Percentiles rank a stretch among this genome's conserved stretches.
Conservation (phyloP, 2,329 filamentous ascomycete species). For the Cladobotryum mycophilum region DNA sequence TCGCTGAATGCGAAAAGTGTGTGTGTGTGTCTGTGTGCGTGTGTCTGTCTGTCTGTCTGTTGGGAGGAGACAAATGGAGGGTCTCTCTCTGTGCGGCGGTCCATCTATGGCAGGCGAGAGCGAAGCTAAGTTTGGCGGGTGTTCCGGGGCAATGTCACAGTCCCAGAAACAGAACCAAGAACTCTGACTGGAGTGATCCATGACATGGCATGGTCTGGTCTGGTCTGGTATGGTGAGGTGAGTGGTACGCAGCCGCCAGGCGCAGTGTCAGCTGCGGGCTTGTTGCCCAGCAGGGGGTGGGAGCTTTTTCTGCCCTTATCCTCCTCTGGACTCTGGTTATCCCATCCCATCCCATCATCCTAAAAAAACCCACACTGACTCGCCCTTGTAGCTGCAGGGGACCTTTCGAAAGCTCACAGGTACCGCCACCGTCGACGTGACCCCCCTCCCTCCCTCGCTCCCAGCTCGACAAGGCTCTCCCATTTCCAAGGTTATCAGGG, state of each 20-base stretch:
- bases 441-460: neutral
- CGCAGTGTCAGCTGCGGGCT: conserved; percentile 10
- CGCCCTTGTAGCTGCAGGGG: neutral
- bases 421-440: conserved; percentile 1
- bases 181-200: too few relatives aligned
- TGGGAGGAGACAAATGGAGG: neutral
- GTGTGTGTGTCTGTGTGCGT: too few relatives aligned
- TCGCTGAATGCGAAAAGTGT: too few relatives aligned
- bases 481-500: neutral
- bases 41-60: too few relatives aligned
- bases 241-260: neutral
- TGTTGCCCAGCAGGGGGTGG: conserved; percentile 4
- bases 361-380: too few relatives aligned
- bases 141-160: conserved; percentile 6
- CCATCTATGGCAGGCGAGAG: neutral
- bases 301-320: too few relatives aligned
- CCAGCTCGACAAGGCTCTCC: conserved; percentile 3
- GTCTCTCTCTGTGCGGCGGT: too few relatives aligned
- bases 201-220: too few relatives aligned
- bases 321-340: too few relatives aligned
- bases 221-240: too few relatives aligned
- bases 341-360: too few relatives aligned
- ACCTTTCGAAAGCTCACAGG: neutral
- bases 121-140: conserved; percentile 5
- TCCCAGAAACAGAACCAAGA: neutral